Base-by-base conservation (phyloP, 805 yeast species). In the Ogataea allantospora region DNA sequence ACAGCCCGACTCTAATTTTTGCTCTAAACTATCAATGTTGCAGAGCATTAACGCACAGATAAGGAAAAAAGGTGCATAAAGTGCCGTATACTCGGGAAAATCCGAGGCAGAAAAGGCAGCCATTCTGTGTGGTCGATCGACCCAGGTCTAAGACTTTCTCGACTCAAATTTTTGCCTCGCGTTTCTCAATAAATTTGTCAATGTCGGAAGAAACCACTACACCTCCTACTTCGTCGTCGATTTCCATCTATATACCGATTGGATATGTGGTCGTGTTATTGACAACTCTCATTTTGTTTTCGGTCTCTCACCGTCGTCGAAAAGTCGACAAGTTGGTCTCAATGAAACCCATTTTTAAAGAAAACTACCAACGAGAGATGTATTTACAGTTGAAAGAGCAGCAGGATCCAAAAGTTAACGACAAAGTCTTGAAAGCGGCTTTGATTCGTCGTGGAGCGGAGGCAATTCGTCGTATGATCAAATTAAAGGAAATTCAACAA, bases 381-480 rank as follows among this genome's bases (percentile, higher is more conserved):
- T 88, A 81, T 59, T 59, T 68, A 35, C 72, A 79, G 32, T 66
- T 89, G 39, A 75, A 77, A 51, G 66, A 65, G 11, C 68, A 67
- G 51, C 64, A 58, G 12, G 70, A 71, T 12, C 73, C 75, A 19
- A 76, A 77, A 44, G 85, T 88, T 5, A 88, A 89, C 47, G 91
- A 83, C 16, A 86, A 53, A 32, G 52, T 60, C 27, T 40, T 60
- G 14, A 60, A 60, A 37, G 75, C 78, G 1, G 78, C 80, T 1
- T 60, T 75, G 38, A 66, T 75, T 41, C 68, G 76, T 55, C 60
- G 78, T 32, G 78, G 95, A n/a, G 83, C 89, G 7, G 98, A 91
- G 64, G 84, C 88, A 8, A 70, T 93, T 40, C 79, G 95, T 62
- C 75, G 96, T 55, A 71, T 93, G 43, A 71, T 91, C 61, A 83